Conservation (phyloP, 2,329 filamentous ascomycete genomes). For the Saccharata proteae region DNA sequence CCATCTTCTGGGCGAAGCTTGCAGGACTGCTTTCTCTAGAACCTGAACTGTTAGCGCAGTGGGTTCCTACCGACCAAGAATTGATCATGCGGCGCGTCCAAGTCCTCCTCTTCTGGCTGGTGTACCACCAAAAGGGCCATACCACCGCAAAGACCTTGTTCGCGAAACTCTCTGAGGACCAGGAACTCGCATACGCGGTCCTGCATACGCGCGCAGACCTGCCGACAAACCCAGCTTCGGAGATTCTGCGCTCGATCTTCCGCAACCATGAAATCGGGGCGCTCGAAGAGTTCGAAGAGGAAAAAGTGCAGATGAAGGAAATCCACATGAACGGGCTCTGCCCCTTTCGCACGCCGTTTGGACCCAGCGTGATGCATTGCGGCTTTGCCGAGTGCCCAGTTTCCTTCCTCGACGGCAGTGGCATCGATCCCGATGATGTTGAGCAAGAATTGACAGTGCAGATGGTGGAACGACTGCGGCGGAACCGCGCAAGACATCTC, state of each 20-base stretch:
- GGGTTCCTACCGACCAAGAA: conserved; percentile 5
- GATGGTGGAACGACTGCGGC: no score
- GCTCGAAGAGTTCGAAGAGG: conserved; percentile 9
- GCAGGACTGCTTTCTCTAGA: conserved; percentile 7
- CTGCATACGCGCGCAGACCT: conserved; percentile 10
- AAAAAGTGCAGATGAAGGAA: not conserved
- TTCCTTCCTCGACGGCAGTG: not conserved
- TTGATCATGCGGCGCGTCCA: conserved; percentile 15
- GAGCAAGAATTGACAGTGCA: no score
- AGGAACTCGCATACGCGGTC: conserved; percentile 14
- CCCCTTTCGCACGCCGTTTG: conserved; percentile 14
- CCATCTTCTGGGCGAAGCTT: conserved; percentile 12
- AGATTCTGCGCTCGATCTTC: conserved; percentile 20
- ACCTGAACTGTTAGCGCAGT: not conserved
- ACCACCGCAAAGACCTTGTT: conserved; percentile 22
- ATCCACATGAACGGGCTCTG: conserved; percentile 8
- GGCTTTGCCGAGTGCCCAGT: not conserved
- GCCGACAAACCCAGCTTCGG: conserved; percentile 9
- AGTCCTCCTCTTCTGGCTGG: conserved; percentile 21
- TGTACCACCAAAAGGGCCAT: conserved; percentile 17
- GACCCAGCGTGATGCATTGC: conserved; percentile 5
- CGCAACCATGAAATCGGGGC: conserved; percentile 8
- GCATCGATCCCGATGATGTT: no score
- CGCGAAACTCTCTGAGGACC: conserved; percentile 11
- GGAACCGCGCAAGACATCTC: conserved; percentile 15